Conservation (phyloP, 176 grass and related monocot genomes). For the Ensete glaucum region DNA sequence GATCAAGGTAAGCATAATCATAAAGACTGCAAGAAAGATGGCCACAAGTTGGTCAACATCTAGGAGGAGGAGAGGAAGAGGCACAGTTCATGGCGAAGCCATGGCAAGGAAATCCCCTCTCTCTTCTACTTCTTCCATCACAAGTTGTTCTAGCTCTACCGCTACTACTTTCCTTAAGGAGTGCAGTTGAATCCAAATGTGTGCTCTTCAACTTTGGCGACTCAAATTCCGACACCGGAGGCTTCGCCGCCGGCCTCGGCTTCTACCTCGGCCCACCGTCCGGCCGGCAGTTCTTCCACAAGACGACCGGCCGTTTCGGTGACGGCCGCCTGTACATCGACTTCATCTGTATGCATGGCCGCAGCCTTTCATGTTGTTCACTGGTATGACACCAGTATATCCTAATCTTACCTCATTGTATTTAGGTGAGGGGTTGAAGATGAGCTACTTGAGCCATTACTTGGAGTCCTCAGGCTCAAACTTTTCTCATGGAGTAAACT, state of each 20-base stretch:
- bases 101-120: too few relatives aligned
- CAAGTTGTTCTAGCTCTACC: too few relatives aligned
- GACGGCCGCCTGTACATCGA: conserved; percentile 58
- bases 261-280: conserved; percentile 27
- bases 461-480: conserved; percentile 41
- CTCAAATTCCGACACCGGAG: conserved; percentile 58
- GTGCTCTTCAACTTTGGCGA: conserved; percentile 61
- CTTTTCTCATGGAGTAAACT: conserved; percentile 46
- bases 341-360: conserved; percentile 36
- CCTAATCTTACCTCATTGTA: neutral
- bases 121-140: too few relatives aligned
- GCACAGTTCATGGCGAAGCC: too few relatives aligned
- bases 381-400: neutral
- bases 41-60: too few relatives aligned
- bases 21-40: too few relatives aligned
- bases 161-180: too few relatives aligned
- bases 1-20: too few relatives aligned
- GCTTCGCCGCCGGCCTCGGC: conserved; percentile 27
- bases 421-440: conserved; percentile 34
- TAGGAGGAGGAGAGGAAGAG: too few relatives aligned
- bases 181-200: conserved; percentile 15
- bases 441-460: conserved; percentile 42
- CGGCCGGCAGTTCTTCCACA: conserved; percentile 45
- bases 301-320: conserved; percentile 40
- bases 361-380: neutral